These are phyloP conservation scores for Astraeus odoratus DNA, from an alignment of 768 basidiomycete genomes.

Conservation along the genomic window DNA sequence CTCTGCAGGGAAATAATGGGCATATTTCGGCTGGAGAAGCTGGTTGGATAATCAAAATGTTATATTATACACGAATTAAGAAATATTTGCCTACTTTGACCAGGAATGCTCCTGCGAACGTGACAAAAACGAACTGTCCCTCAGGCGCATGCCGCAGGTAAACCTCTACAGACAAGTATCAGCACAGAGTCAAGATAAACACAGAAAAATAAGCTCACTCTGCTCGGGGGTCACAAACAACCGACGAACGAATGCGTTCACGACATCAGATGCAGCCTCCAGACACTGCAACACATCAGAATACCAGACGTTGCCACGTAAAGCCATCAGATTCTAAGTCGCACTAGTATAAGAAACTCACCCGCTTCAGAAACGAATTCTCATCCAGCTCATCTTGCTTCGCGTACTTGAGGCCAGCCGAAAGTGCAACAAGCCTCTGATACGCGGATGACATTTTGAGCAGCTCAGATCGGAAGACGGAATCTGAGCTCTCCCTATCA, in stretches of 20 bases:
- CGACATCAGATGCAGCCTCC: conserved; percentile 58
- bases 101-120: conserved; percentile 77
- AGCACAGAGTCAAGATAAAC: not conserved
- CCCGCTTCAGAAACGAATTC: conserved; percentile 59
- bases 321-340: not conserved
- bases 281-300: conserved; percentile 42
- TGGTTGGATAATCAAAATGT: conserved; percentile 18
- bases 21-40: conserved; percentile 76
- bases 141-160: conserved; percentile 72
- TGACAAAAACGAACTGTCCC: conserved; percentile 71
- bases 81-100: conserved; percentile 48
- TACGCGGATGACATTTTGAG: conserved; percentile 62
- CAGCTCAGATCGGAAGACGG: conserved; percentile 54
- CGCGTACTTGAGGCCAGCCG: conserved; percentile 73
- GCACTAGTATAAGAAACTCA: conserved; percentile 39
- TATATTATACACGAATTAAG: not conserved
- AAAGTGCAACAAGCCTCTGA: conserved; percentile 58
- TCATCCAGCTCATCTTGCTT: conserved; percentile 51
- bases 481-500: conserved; percentile 48
- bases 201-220: conserved; percentile 34
- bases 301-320: not conserved
- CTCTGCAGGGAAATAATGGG: conserved; percentile 49
- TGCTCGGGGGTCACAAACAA: conserved; percentile 46
- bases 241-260: conserved; percentile 52
- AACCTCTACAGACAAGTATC: conserved; percentile 29